These are phyloP conservation scores for Verticillium nonalfalfae DNA, from an alignment of 2,329 filamentous ascomycete genomes.

Conservation along the genomic window DNA sequence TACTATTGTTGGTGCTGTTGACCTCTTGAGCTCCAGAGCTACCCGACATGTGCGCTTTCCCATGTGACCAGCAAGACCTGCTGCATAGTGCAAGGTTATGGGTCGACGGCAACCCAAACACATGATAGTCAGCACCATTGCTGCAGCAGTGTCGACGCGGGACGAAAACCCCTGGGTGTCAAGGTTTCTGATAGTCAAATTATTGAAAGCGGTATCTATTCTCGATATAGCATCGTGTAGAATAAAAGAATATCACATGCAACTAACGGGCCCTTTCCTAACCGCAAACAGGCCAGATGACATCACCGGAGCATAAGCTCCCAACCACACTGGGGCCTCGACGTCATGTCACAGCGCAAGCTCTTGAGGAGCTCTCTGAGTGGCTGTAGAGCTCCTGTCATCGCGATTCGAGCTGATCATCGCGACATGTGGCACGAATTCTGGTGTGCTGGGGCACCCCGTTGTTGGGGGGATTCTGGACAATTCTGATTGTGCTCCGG, in stretches of 20 bases:
- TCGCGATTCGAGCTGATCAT: constrained; percentile 11
- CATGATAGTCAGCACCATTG: background rate
- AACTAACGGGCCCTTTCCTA: background rate
- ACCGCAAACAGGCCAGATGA: constrained; percentile 6
- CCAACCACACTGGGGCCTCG: background rate
- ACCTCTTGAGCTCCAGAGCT: too few species aligned
- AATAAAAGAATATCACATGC: background rate
- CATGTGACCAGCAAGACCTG: too few species aligned
- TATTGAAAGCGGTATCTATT: background rate
- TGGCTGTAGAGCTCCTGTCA: constrained; percentile 7
- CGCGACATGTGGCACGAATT: constrained; percentile 5
- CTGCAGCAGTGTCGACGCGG: background rate
- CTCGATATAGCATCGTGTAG: background rate
- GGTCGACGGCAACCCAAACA: too few species aligned
- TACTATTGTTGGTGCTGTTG: too few species aligned
- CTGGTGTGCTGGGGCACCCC: background rate
- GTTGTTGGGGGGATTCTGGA: background rate
- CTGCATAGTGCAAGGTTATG: too few species aligned
- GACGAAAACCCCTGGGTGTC: background rate
- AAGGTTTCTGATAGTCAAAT: background rate
- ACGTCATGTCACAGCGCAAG: constrained; percentile 10
- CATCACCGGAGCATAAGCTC: constrained; percentile 15
- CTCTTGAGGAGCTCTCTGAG: constrained; percentile 11
- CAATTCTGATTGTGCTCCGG: background rate
- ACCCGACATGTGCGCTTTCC: too few species aligned